Base-by-base conservation (phyloP, 1,139 yeast genomes). In the Suhomyces ambrosiae region DNA sequence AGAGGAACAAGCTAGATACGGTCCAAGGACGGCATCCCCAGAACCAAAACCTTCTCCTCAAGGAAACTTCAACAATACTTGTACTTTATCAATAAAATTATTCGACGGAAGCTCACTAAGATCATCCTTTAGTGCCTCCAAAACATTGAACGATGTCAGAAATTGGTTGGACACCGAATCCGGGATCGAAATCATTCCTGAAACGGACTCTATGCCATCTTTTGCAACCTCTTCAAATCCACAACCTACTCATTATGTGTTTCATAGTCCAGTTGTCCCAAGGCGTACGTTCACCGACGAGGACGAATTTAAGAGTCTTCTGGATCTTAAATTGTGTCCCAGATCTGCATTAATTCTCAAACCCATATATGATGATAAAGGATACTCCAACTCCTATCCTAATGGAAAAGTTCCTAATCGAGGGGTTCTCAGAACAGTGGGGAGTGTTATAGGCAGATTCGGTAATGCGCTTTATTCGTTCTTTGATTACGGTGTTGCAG, bases 271-370 rank as follows among this genome's bases (percentile, higher is more conserved):
- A 1, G 53, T 52, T 6, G 47, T 68, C 5, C 72, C 72, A 3
- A 50, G 74, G 17, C 49, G 53, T 9, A 65, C 74, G 0, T 69
- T 52, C 43, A 62, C 72, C 2, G 77, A 72, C 10, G 65, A 71
- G 7, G 83, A 82, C 37, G 89, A 83, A 51, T 65, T 69, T 38
- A 54, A 54, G 34, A 57, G 76, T 3, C 63, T 85, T 30, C 53
- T 50, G 16, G 70, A 65, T 4, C 63, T 85, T 33, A 77, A 71
- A 7, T 63, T 85, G 39, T 62, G 72, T 10, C 92, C 94, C 1
- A 66, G 90, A 36, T 79, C 88, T 10, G 86, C 82, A 0, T 59
- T 85, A 32, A 77, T 82, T 25, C 63, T 85, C 44, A 80, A 81
- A 50, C 86, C 87, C 28, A 56, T 65, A 7, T 71, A 60, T 43